Evolutionary conservation across 2,329 filamentous ascomycete genomes (phyloP).

Genomic region (Aspergillus eucalypticola): DNA sequence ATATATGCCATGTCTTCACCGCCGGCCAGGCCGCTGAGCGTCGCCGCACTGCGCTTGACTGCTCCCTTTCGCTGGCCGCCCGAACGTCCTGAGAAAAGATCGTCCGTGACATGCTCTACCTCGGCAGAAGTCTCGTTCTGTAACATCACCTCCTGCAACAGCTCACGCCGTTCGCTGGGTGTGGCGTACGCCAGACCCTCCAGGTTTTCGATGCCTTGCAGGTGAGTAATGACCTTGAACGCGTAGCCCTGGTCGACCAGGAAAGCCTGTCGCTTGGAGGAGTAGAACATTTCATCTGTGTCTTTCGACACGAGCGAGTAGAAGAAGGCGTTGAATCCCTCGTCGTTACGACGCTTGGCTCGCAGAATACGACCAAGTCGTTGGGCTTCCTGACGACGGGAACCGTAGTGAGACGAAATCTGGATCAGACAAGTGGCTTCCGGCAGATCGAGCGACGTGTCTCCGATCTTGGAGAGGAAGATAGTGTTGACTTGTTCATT

Average conservation of each 20-base stretch:
- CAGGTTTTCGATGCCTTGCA: slow-evolving; percentile 85
- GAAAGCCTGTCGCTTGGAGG: slow-evolving; percentile 93
- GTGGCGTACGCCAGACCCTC: slow-evolving; percentile 78
- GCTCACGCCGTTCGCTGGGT: slow-evolving; percentile 75
- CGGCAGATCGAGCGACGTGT: slow-evolving; percentile 94
- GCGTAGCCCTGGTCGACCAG: slow-evolving; percentile 97
- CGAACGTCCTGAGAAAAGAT: slow-evolving; percentile 63
- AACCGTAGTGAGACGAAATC: slow-evolving; percentile 96
- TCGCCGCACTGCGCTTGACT: slow-evolving; percentile 78
- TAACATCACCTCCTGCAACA: slow-evolving; percentile 84
- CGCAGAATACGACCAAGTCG: slow-evolving; percentile 88
- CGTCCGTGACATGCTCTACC: slow-evolving; percentile 69
- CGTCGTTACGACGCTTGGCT: slow-evolving; percentile 93
- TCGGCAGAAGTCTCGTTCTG: slow-evolving; percentile 76
- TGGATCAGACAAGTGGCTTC: slow-evolving; percentile 97
- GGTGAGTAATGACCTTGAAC: slow-evolving; percentile 97
- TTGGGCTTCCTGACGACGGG: slow-evolving; percentile 93
- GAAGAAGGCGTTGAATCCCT: slow-evolving; percentile 99
- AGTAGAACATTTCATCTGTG: slow-evolving; percentile 97
- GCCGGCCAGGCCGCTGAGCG: slow-evolving; percentile 80
- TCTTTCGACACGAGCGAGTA: slow-evolving; percentile 97
- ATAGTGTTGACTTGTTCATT: slow-evolving; percentile 88
- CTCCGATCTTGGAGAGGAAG: slow-evolving; percentile 95
- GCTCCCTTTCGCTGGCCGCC: slow-evolving; percentile 55
- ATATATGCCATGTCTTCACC: slow-evolving; percentile 98